Base-by-base conservation (phyloP, 805 yeast genomes). In the Kregervanrija pseudodelftensis region DNA sequence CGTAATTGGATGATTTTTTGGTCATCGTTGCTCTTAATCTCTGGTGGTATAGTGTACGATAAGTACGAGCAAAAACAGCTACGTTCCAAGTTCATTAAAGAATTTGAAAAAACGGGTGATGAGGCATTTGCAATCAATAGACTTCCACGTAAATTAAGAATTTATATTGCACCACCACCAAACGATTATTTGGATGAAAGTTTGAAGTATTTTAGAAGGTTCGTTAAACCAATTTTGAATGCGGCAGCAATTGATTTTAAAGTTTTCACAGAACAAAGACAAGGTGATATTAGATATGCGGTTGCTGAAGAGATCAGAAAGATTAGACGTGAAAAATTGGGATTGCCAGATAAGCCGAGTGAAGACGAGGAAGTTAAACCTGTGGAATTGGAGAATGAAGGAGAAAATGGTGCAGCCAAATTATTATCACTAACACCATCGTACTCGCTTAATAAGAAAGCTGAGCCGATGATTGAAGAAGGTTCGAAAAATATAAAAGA, bases 111-210 rank as follows among this genome's bases (percentile, higher is more conserved):
- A 12, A 60, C 75, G 38, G 77, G 91, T 11, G 59, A 74, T 22
- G 69, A 61, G 41, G 43, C 61, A 28, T 54, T 80, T 37, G 58
- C 61, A 2, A 63, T 79, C 1, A 66, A 76, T 46, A 70, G 73
- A 43, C 55, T 74, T 15, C 87, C 96, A 2, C 73, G 99, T 47
- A 85, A 82, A 53, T 68, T 93, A 39, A 79, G 85, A 1, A 80
- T 93, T 1, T 90, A 82, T 60, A 75, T 90, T 45, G 95, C 96
- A 0, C 99, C 99, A n/a, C 97, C 98, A 8, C 98, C 99, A 15
- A 85, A 86, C 56, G 97, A 91, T 60, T 86, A 79, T 54, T 65
- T 91, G 40, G 93, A 82, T 36, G 82, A 80, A 45, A 79, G 91
- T 10, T 58, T 85, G 63, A 76, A 74, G 49, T 75, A 85, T 43